phyloP scores from a whole-genome alignment of 306 rosid species.

The Rosa chinensis region DNA sequence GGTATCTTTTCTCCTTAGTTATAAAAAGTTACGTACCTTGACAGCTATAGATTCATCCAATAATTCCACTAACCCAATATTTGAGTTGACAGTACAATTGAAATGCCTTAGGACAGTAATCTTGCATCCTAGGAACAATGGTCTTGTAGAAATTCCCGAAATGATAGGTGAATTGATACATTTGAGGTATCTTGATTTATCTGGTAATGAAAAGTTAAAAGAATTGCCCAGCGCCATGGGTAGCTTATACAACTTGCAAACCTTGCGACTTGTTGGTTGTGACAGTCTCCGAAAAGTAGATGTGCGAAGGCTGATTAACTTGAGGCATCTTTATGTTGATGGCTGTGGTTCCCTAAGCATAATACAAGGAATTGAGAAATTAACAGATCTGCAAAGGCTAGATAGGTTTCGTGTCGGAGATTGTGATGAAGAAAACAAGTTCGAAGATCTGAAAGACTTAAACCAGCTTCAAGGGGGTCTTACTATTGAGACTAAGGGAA shows the following conservation, averaged over 20 bases:
- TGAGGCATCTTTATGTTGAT: background rate
- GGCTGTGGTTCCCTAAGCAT: fast-evolving
- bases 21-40: background rate
- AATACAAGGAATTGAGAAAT: background rate
- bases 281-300: background rate
- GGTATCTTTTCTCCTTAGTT: fast-evolving
- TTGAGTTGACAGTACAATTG: background rate
- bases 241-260: background rate
- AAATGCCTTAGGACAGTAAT: background rate
- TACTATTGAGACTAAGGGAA: fast-evolving
- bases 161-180: background rate
- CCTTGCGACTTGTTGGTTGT: background rate
- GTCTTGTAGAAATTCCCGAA: background rate
- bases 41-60: too few relatives aligned
- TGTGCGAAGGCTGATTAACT: background rate
- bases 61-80: background rate
- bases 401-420: background rate
- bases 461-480: background rate
- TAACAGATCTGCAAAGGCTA: background rate
- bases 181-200: conserved; percentile 13
- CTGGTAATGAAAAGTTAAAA: fast-evolving
- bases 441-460: background rate
- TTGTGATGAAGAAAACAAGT: background rate
- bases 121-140: background rate
- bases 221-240: background rate